These are phyloP conservation scores for Claviceps sp. DNA, from an alignment of 2,329 filamentous ascomycete genomes.

Conservation along the genomic window DNA sequence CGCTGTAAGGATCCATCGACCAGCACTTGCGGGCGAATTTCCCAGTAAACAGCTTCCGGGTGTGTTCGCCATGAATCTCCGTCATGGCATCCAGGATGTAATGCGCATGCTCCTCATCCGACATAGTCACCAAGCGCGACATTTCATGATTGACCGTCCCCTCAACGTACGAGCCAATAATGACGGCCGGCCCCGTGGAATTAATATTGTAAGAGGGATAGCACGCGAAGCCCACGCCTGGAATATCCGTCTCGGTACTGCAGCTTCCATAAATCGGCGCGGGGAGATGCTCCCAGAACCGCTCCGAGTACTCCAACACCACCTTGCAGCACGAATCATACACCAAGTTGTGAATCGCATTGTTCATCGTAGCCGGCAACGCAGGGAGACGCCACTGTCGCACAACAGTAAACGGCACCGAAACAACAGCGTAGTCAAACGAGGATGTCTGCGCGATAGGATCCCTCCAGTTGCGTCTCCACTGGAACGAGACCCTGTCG, in stretches of 20 bases:
- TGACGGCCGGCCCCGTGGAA: slow-evolving; percentile 39
- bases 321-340: slow-evolving; percentile 41
- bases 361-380: slow-evolving; percentile 24
- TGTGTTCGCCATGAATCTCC: slow-evolving; percentile 50
- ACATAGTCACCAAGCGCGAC: slow-evolving; percentile 26
- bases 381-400: slow-evolving; percentile 47
- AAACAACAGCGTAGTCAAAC: slow-evolving; percentile 53
- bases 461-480: slow-evolving; percentile 32
- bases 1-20: slow-evolving; percentile 46
- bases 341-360: slow-evolving; percentile 32
- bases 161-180: slow-evolving; percentile 46
- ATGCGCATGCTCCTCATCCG: slow-evolving; percentile 47
- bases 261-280: slow-evolving; percentile 52
- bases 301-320: slow-evolving; percentile 53
- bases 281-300: slow-evolving; percentile 41
- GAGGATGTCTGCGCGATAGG: slow-evolving; percentile 30
- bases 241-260: slow-evolving; percentile 40
- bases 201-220: slow-evolving; percentile 57
- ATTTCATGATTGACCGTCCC: slow-evolving; percentile 24
- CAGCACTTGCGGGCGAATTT: slow-evolving; percentile 53
- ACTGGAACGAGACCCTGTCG: slow-evolving; percentile 39
- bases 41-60: slow-evolving; percentile 49
- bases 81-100: slow-evolving; percentile 52
- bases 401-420: slow-evolving; percentile 51
- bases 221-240: slow-evolving; percentile 48